phyloP scores from a whole-genome alignment of 805 yeast species.

The Pichia deserticola region DNA sequence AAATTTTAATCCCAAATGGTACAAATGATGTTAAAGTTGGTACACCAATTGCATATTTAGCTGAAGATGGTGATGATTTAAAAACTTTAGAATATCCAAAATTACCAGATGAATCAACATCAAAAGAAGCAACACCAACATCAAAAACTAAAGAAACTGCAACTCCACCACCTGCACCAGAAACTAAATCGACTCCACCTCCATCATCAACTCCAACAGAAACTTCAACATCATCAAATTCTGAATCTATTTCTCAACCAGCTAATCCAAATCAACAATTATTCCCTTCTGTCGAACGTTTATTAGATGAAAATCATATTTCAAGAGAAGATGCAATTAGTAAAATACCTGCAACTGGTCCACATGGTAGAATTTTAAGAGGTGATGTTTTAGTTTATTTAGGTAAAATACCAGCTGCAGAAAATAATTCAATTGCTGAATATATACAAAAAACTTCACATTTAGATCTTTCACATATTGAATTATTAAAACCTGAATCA shows the following conservation, averaged over 20 bases:
- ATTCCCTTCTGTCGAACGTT: slow-evolving; percentile 69
- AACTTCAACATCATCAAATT: slow-evolving; percentile 13
- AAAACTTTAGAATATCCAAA: slow-evolving; percentile 53
- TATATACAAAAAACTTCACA: slow-evolving; percentile 50
- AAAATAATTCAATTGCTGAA: slow-evolving; percentile 46
- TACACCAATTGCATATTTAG: slow-evolving; percentile 79
- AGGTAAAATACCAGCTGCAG: slow-evolving; percentile 58
- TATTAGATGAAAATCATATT: slow-evolving; percentile 56
- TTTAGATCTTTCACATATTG: slow-evolving; percentile 67
- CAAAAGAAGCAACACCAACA: slow-evolving; percentile 10
- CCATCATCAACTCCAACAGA: slow-evolving; percentile 11
- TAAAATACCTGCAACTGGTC: slow-evolving; percentile 80
- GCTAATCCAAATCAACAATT: slow-evolving; percentile 66
- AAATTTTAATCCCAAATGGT: slow-evolving; percentile 67
- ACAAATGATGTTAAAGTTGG: slow-evolving; percentile 76
- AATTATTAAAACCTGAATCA: slow-evolving; percentile 26
- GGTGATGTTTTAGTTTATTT: slow-evolving; percentile 86
- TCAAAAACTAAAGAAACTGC: too few relatives aligned
- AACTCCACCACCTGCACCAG: neutral
- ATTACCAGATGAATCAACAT: slow-evolving; percentile 16
- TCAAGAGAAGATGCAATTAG: slow-evolving; percentile 62
- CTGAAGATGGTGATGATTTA: slow-evolving; percentile 84
- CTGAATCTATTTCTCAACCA: slow-evolving; percentile 24
- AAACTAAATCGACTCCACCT: slow-evolving; percentile 12
- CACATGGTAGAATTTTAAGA: slow-evolving; percentile 76